A percentile compares a stretch with the other conserved stretches of the same genome.
phyloP scores from a whole-genome alignment of 2,329 filamentous ascomycete species.

The Pseudogymnoascus sp. region DNA sequence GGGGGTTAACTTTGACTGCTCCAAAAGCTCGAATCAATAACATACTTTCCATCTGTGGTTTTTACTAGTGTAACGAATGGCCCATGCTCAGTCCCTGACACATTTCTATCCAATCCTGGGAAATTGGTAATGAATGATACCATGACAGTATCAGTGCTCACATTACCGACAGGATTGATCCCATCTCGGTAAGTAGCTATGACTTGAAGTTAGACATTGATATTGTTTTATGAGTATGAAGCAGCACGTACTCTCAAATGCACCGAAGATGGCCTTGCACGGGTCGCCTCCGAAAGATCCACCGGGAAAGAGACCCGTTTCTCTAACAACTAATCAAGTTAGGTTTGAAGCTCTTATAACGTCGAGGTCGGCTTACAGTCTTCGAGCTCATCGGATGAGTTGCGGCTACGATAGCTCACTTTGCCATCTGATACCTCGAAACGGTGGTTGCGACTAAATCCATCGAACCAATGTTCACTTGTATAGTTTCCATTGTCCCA shows the following conservation, averaged over 20 bases:
- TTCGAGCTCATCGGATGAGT: conserved; percentile 62
- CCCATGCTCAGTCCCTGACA: neutral
- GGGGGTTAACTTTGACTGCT: neutral
- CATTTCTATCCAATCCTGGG: neutral
- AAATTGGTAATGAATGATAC: neutral
- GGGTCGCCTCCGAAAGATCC: conserved; percentile 62
- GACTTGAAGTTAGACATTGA: neutral
- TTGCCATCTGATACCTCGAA: conserved; percentile 55
- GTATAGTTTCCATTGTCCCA: conserved; percentile 1
- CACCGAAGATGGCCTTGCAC: conserved; percentile 65
- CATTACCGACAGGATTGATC: neutral
- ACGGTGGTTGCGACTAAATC: conserved; percentile 61
- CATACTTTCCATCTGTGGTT: neutral
- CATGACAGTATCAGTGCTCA: neutral
- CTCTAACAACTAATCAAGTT: conserved; percentile 53
- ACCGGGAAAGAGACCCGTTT: conserved; percentile 53
- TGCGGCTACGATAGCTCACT: conserved; percentile 27
- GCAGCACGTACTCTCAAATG: conserved; percentile 56
- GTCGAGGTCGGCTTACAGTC: conserved; percentile 56
- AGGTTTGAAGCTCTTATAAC: conserved; percentile 31
- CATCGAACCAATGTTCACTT: conserved; percentile 68
- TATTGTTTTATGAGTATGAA: no score
- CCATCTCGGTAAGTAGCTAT: neutral
- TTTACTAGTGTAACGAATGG: neutral
- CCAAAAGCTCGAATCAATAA: neutral